Conservation (phyloP, 2,329 filamentous ascomycete species). For the Apiospora sp. region DNA sequence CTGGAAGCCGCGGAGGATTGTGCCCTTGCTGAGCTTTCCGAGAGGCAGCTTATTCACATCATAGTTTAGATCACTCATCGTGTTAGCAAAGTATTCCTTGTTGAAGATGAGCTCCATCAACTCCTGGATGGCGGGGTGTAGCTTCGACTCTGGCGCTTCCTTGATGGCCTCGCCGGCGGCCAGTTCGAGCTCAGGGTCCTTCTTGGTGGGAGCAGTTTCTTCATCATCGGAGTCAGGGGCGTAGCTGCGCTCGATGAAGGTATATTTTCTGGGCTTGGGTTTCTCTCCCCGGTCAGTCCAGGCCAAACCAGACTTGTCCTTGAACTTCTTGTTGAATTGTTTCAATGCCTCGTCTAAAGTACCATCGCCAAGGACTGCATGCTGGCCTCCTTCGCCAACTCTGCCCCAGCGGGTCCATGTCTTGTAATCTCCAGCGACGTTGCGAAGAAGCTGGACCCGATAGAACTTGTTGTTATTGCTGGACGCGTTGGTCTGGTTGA, state of each 20-base stretch:
- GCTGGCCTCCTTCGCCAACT: constrained; percentile 69
- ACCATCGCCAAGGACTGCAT: constrained; percentile 51
- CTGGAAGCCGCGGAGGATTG: constrained; percentile 78
- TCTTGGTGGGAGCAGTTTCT: constrained; percentile 30
- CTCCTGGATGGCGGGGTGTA: constrained; percentile 62
- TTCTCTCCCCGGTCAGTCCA: constrained; percentile 62
- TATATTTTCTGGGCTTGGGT: constrained; percentile 75
- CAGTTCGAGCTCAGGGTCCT: constrained; percentile 41
- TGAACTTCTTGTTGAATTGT: constrained; percentile 69
- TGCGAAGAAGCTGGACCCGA: constrained; percentile 66
- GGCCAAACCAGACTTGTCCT: constrained; percentile 63
- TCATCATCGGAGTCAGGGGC: constrained; percentile 63
- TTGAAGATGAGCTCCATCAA: constrained; percentile 89
- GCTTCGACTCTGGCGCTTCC: constrained; percentile 36
- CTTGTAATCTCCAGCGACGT: constrained; percentile 52
- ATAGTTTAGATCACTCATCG: constrained; percentile 74
- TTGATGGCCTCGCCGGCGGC: constrained; percentile 31
- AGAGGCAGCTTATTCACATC: constrained; percentile 80
- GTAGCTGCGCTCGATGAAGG: constrained; percentile 82
- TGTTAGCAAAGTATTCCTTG: constrained; percentile 71
- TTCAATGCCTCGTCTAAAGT: constrained; percentile 52
- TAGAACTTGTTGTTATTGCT: constrained; percentile 88
- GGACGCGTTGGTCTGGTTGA: constrained; percentile 78
- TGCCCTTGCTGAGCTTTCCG: constrained; percentile 83
- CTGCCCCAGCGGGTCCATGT: constrained; percentile 86